Percentiles rank a stretch among this genome's conserved stretches.
phyloP scores from a whole-genome alignment of 2,329 filamentous ascomycete genomes.

The Hypoxylon sp. region DNA sequence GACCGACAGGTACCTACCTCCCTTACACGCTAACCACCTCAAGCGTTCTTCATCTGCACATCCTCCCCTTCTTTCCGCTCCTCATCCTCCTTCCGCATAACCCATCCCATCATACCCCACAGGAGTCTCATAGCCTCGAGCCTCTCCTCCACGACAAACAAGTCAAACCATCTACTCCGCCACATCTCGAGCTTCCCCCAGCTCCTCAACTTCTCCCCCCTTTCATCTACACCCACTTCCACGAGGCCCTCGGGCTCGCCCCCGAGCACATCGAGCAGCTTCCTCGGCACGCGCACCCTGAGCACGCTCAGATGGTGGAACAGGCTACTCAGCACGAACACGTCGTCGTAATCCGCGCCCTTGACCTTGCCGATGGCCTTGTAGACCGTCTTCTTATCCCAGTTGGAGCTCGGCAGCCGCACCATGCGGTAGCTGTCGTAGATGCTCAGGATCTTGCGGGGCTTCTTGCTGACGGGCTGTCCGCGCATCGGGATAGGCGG shows the following conservation, averaged over 20 bases:
- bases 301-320: constrained; percentile 75
- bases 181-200: constrained; percentile 70
- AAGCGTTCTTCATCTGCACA: constrained; percentile 45
- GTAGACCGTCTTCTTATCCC: constrained; percentile 74
- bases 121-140: constrained; percentile 70
- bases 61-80: constrained; percentile 35
- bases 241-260: constrained; percentile 57
- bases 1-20: not conserved
- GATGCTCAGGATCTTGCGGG: constrained; percentile 69
- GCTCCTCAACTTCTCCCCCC: constrained; percentile 54
- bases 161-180: constrained; percentile 74
- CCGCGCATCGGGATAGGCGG: constrained; percentile 49
- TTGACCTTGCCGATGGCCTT: constrained; percentile 66
- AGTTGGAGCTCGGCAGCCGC: constrained; percentile 69
- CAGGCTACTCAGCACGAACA: constrained; percentile 73
- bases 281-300: constrained; percentile 70
- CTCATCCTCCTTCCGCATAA: constrained; percentile 66
- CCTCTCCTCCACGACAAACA: constrained; percentile 69
- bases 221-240: constrained; percentile 17
- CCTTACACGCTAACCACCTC: not conserved
- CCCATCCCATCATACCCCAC: constrained; percentile 73
- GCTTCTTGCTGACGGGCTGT: constrained; percentile 61
- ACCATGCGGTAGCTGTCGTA: constrained; percentile 77
- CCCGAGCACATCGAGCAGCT: constrained; percentile 67
- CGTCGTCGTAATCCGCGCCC: constrained; percentile 69